Percentiles rank a stretch among this genome's conserved stretches.
Conservation (phyloP, 1,139 yeast genomes). For the Sugiyamaella japonica region DNA sequence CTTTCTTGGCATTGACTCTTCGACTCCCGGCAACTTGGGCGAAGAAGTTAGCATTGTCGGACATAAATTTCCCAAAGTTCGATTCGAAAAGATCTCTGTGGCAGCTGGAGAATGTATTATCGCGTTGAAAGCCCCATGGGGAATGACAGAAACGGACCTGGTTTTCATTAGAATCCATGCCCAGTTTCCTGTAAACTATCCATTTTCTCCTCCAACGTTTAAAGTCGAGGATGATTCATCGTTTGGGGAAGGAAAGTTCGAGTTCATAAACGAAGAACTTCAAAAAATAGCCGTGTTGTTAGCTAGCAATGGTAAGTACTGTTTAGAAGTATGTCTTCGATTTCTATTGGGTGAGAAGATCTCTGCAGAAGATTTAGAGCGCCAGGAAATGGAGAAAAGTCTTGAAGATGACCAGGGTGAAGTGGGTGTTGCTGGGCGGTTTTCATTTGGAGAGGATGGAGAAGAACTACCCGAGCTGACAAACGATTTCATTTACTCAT, state of each 20-base stretch:
- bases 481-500: constrained; percentile 11
- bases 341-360: constrained; percentile 80
- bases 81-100: constrained; percentile 84
- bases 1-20: constrained; percentile 40
- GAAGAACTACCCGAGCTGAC: constrained; percentile 8
- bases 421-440: constrained; percentile 8
- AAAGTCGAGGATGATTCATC: constrained; percentile 78
- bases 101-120: constrained; percentile 78
- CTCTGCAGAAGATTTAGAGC: constrained; percentile 22
- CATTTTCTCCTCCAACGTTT: constrained; percentile 60
- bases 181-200: constrained; percentile 70
- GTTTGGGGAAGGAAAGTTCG: constrained; percentile 49
- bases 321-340: constrained; percentile 79
- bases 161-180: constrained; percentile 70
- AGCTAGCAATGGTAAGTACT: constrained; percentile 59
- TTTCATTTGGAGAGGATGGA: constrained; percentile 13
- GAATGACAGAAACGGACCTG: constrained; percentile 51
- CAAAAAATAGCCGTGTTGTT: constrained; percentile 58
- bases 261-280: constrained; percentile 53
- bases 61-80: constrained; percentile 81
- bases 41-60: constrained; percentile 92
- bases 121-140: constrained; percentile 79
- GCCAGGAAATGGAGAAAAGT: constrained; percentile 6
- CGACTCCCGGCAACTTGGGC: constrained; percentile 70
- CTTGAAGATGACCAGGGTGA: constrained; percentile 5